Conservation (phyloP, 1,139 yeast species). For the Kazachstania sp. region DNA sequence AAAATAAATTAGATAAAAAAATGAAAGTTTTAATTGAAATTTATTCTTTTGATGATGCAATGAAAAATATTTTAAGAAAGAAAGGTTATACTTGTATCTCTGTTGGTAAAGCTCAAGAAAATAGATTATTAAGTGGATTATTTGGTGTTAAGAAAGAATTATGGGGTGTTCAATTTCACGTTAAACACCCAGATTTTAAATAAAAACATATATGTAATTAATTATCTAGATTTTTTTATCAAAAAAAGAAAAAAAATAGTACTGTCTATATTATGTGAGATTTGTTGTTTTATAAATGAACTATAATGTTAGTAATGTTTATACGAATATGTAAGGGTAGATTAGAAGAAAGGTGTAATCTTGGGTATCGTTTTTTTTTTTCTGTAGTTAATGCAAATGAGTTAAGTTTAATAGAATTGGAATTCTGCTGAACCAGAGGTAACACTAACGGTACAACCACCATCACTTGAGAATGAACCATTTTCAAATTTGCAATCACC, state of each 20-base stretch:
- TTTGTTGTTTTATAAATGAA: too few species aligned
- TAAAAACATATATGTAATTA: too few species aligned
- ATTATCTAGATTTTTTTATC: too few species aligned
- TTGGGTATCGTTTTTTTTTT: too few species aligned
- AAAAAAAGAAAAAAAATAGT: background rate
- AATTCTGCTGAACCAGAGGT: constrained; percentile 61
- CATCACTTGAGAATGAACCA: constrained; percentile 64
- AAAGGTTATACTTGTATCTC: constrained; percentile 33
- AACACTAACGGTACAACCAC: constrained; percentile 91
- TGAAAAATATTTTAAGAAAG: constrained; percentile 32
- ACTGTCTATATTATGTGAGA: too few species aligned
- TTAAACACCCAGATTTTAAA: background rate
- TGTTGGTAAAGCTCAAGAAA: constrained; percentile 26
- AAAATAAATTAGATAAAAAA: constrained; percentile 22
- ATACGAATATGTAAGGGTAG: too few species aligned
- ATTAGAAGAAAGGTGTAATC: too few species aligned
- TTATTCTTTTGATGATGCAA: constrained; percentile 44
- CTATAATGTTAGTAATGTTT: too few species aligned
- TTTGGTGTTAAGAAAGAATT: constrained; percentile 42
- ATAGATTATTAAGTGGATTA: constrained; percentile 28
- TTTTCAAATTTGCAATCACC: constrained; percentile 78
- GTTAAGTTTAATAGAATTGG: constrained; percentile 28
- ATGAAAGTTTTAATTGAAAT: constrained; percentile 38
- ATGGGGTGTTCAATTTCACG: constrained; percentile 39
- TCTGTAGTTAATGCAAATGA: too few species aligned